A percentile compares a stretch with the other conserved stretches of the same genome.
Evolutionary conservation across 2,329 filamentous ascomycete genomes (phyloP).

Genomic region (Verticillium alfalfae): DNA sequence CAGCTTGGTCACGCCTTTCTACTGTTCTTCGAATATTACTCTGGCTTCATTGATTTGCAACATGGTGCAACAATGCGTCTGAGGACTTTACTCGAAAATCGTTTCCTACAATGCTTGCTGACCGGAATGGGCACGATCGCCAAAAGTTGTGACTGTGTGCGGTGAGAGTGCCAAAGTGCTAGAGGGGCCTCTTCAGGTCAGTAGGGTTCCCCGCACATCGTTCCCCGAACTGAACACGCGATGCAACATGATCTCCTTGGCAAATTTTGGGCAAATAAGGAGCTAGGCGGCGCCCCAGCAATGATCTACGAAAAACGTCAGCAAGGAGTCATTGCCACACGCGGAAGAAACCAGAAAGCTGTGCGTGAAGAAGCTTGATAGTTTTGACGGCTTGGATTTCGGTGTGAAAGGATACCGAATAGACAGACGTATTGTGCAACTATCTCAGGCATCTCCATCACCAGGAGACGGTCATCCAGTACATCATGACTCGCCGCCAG

Average conservation of each 20-base stretch:
- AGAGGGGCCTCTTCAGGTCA: background rate
- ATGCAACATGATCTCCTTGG: background rate
- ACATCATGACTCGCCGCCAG: background rate
- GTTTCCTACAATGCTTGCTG: no score
- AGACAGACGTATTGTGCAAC: background rate
- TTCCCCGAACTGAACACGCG: background rate
- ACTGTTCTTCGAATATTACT: background rate
- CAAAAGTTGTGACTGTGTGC: background rate
- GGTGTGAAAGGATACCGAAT: background rate
- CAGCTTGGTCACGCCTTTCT: background rate
- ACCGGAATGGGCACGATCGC: background rate
- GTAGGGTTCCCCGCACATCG: background rate
- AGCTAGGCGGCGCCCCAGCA: background rate
- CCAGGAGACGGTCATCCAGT: no score
- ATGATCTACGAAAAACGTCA: background rate
- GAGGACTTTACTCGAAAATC: no score
- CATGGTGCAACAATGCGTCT: no score
- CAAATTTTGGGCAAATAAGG: background rate
- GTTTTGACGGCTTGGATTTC: background rate
- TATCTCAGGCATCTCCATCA: background rate
- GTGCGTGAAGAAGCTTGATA: background rate
- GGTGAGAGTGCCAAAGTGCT: background rate
- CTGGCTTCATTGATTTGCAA: no score
- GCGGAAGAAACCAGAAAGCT: background rate
- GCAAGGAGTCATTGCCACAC: background rate